Evolutionary conservation across 2,329 filamentous ascomycete genomes (phyloP).

Genomic region (Penicillium palitans): DNA sequence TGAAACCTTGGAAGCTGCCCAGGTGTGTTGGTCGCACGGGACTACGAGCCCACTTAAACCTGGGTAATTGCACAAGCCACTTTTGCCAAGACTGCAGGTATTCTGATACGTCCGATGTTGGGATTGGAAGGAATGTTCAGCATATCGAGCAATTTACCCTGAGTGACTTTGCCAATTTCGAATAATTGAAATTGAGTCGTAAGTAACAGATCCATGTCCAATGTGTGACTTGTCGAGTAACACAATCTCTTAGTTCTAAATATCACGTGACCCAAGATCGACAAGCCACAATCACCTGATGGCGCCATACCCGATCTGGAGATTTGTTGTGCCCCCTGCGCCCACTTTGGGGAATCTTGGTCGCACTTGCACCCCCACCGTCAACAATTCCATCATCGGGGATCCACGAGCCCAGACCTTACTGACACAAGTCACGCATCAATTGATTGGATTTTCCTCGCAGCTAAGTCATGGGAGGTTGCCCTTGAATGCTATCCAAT

Average conservation of each 20-base stretch:
- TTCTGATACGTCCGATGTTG: background rate
- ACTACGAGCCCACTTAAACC: slow-evolving; percentile 18
- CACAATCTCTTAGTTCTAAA: background rate
- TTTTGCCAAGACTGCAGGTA: slow-evolving; percentile 13
- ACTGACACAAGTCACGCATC: background rate
- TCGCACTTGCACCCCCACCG: slow-evolving; percentile 27
- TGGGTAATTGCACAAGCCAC: slow-evolving; percentile 18
- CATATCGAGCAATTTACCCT: background rate
- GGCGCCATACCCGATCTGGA: slow-evolving; percentile 36
- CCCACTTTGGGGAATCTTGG: slow-evolving; percentile 24
- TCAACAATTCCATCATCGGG: slow-evolving; percentile 27
- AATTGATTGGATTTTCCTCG: background rate
- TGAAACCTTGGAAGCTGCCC: background rate
- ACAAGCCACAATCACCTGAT: slow-evolving; percentile 29
- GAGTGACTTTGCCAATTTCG: background rate
- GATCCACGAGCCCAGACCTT: slow-evolving; percentile 5
- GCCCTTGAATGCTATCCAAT: slow-evolving; percentile 7
- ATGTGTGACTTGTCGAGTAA: background rate
- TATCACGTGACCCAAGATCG: slow-evolving; percentile 24
- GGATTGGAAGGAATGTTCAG: background rate
- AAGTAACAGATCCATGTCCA: background rate
- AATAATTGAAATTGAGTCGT: background rate
- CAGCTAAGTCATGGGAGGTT: slow-evolving; percentile 3
- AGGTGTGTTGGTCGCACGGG: slow-evolving; percentile 23
- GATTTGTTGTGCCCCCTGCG: slow-evolving; percentile 41